Base-by-base conservation (phyloP, 805 yeast species). In the Kockiozyma suomiensis region DNA sequence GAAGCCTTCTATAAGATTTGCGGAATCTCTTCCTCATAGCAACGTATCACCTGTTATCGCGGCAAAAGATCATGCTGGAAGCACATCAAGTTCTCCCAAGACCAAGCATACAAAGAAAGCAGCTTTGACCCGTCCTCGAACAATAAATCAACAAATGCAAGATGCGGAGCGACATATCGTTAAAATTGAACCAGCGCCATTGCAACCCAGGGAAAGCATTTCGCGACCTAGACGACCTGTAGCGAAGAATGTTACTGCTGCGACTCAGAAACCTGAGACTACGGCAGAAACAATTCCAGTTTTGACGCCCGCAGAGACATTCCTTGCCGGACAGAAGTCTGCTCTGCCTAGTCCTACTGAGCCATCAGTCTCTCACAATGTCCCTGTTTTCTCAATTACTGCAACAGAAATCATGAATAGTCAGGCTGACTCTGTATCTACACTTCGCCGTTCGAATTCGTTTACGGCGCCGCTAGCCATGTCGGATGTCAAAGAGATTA, bases 151-250 rank as follows among this genome's bases (percentile, higher is more conserved):
- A 37, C 52, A 35, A n/a, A 23, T 26, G 21, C 48, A 21, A 23
- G 21, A 43, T 26, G 56, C 43, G 25, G 50, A 35, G n/a, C 25
- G 45, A 45, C 56, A 45, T 45, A 38, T 33, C 13, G 15, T 53
- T 23, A 38, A 26, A 45, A 35, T 53, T 19, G 35, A 53, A 12
- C 41, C 38, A 6, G 38, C 50, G 15, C 33, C 25, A 13, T 3
- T 41, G 12, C 26, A 4, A 15, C 13, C 3, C 41, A 25, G 23
- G 30, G 33, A 45, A 17, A 10, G 8, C 15, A 15, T 21, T 4
- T 2, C 19, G 28, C 23, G 25, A 7, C 51, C 51, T 19, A 17
- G 30, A 33, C 15, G 2, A 19, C 26, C 13, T 17, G 19, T n/a
- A 12, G 42, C 42, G 8, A 17, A 38, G 19, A 38, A 38, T n/a